Evolutionary conservation across 2,329 filamentous ascomycete genomes (phyloP).

Genomic region (Penicillium frequentans): DNA sequence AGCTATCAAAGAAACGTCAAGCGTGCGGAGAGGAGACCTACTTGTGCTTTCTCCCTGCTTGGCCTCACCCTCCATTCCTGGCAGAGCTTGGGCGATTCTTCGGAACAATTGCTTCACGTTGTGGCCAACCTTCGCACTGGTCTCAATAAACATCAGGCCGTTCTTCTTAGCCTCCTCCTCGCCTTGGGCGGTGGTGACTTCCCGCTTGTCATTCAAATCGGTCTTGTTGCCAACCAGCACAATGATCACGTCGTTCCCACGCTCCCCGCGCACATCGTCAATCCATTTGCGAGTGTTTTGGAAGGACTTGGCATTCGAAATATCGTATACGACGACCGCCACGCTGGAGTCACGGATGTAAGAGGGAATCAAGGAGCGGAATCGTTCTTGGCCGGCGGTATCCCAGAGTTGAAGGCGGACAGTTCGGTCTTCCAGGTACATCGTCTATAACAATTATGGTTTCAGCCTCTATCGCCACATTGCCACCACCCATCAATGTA

Average conservation of each 20-base stretch:
- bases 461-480: neutral
- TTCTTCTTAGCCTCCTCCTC: slow-evolving; percentile 98
- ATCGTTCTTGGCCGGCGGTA: slow-evolving; percentile 95
- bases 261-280: slow-evolving; percentile 92
- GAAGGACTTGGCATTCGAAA: slow-evolving; percentile 95
- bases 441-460: slow-evolving; percentile 62
- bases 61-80: slow-evolving; percentile 93
- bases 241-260: slow-evolving; percentile 98
- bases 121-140: slow-evolving; percentile 93
- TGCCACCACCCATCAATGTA: neutral
- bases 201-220: slow-evolving; percentile 95
- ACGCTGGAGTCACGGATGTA: slow-evolving; percentile 99
- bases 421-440: slow-evolving; percentile 99
- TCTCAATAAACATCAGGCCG: slow-evolving; percentile 98
- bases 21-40: slow-evolving; percentile 48
- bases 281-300: slow-evolving; percentile 99
- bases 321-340: slow-evolving; percentile 97
- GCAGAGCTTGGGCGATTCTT: slow-evolving; percentile 95
- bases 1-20: slow-evolving; percentile 24
- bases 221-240: slow-evolving; percentile 99
- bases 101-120: slow-evolving; percentile 98
- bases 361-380: slow-evolving; percentile 93
- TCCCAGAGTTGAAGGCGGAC: slow-evolving; percentile 98
- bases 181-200: slow-evolving; percentile 93
- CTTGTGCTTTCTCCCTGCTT: slow-evolving; percentile 77